Percentiles rank a stretch among this genome's conserved stretches.
Evolutionary conservation across 805 yeast species (phyloP).

Genomic region (Kodamaea jinghongensis): DNA sequence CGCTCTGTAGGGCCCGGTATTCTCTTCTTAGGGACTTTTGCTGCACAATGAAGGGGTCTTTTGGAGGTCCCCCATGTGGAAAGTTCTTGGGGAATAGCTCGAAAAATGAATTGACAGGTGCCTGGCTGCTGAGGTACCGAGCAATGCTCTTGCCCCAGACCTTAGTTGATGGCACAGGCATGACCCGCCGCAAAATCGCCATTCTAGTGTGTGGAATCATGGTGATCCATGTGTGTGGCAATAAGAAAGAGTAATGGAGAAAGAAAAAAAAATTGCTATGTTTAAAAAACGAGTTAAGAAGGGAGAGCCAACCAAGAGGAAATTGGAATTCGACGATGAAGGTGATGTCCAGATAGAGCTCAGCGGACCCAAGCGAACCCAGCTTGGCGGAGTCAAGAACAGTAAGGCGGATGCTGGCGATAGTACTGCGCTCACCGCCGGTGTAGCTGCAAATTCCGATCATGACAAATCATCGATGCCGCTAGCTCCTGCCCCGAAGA

Average conservation of each 20-base stretch:
- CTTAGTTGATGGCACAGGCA: too few species aligned
- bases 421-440: neutral
- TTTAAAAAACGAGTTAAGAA: conserved; percentile 13
- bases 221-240: too few species aligned
- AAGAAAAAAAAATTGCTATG: conserved; percentile 4
- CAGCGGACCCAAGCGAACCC: neutral
- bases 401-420: neutral
- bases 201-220: too few species aligned
- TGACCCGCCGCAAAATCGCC: too few species aligned
- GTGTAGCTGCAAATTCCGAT: neutral
- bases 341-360: neutral
- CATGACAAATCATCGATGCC: conserved; percentile 3
- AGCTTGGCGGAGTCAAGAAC: neutral
- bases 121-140: conserved; percentile 3
- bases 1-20: conserved; percentile 68
- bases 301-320: conserved; percentile 8
- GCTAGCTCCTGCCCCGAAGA: conserved; percentile 4
- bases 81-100: conserved; percentile 73
- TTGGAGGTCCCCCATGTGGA: conserved; percentile 62
- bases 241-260: too few species aligned
- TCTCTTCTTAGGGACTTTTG: conserved; percentile 62
- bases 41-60: conserved; percentile 58
- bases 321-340: conserved; percentile 8
- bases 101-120: conserved; percentile 40
- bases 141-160: neutral